Conservation (phyloP, 2,329 filamentous ascomycete genomes). For the Graphilbum fragrans region DNA sequence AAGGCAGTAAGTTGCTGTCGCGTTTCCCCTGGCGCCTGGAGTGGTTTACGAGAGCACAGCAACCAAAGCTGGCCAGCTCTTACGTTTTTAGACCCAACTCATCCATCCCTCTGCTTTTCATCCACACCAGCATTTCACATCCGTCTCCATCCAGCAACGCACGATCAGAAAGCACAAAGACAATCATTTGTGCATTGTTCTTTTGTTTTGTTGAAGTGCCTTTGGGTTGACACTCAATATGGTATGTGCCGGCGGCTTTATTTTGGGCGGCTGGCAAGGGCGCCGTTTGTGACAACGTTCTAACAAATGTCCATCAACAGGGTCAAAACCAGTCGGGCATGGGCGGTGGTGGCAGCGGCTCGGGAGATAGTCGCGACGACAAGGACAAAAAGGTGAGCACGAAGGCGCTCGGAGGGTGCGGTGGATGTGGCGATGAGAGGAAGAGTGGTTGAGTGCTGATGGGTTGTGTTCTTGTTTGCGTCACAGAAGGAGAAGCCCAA, state of each 20-base stretch:
- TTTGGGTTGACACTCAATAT: not conserved
- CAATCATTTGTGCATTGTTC: no score
- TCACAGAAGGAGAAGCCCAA: slow-evolving; percentile 98
- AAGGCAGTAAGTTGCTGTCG: slow-evolving; percentile 19
- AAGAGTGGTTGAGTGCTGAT: not conserved
- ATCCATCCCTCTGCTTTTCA: not conserved
- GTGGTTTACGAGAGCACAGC: not conserved
- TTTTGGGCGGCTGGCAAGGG: no score
- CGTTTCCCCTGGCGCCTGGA: slow-evolving; percentile 32
- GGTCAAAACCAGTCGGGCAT: slow-evolving; percentile 82
- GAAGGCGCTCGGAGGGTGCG: no score
- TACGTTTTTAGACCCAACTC: not conserved
- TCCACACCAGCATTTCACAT: not conserved
- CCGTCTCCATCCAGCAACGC: no score
- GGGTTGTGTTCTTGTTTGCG: not conserved
- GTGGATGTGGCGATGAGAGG: not conserved
- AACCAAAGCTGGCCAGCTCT: slow-evolving; percentile 1
- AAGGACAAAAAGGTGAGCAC: slow-evolving; percentile 84
- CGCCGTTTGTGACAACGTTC: not conserved
- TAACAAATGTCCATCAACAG: slow-evolving; percentile 26
- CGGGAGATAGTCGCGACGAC: slow-evolving; percentile 64
- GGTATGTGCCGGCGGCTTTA: not conserved
- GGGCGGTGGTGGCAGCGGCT: slow-evolving; percentile 55
- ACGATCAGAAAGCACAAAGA: no score
- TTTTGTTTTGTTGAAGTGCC: no score